phyloP scores from a whole-genome alignment of 352 stramenopile species.

The Phytophthora pluvialis region DNA sequence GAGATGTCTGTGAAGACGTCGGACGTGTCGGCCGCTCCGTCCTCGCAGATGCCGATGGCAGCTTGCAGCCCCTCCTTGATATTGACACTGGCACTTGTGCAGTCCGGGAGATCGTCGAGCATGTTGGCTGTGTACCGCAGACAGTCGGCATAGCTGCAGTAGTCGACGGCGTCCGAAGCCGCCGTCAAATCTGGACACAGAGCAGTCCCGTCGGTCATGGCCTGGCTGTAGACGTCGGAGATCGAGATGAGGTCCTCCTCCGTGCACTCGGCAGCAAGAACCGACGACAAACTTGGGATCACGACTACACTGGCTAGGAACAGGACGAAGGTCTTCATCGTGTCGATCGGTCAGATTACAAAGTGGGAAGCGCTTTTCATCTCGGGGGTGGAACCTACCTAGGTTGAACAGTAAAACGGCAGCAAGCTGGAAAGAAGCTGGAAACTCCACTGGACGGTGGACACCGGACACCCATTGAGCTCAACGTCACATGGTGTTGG shows the following conservation, averaged over 20 bases:
- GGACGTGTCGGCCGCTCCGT: conserved; percentile 10
- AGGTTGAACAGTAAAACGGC: neutral
- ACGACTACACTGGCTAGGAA: neutral
- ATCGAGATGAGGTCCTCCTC: conserved; percentile 14
- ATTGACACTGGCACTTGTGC: conserved; percentile 23
- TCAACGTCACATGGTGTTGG: too few relatives aligned
- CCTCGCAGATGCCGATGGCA: conserved; percentile 23
- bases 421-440: neutral
- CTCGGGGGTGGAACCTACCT: too few relatives aligned
- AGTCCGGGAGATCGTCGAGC: conserved; percentile 27
- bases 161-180: conserved; percentile 15
- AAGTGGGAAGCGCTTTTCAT: too few relatives aligned
- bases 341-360: neutral
- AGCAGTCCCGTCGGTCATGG: conserved; percentile 9
- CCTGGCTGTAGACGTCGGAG: conserved; percentile 16
- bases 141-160: conserved; percentile 21
- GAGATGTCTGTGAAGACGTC: conserved; percentile 13
- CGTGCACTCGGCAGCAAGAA: conserved; percentile 24
- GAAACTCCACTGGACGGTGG: neutral
- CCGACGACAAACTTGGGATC: neutral
- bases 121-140: conserved; percentile 14
- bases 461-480: too few relatives aligned
- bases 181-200: conserved; percentile 17
- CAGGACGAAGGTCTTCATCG: conserved; percentile 11
- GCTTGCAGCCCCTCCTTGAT: conserved; percentile 16